Conservation (phyloP, 2,329 filamentous ascomycete genomes). For the Akanthomyces dipterigenus region DNA sequence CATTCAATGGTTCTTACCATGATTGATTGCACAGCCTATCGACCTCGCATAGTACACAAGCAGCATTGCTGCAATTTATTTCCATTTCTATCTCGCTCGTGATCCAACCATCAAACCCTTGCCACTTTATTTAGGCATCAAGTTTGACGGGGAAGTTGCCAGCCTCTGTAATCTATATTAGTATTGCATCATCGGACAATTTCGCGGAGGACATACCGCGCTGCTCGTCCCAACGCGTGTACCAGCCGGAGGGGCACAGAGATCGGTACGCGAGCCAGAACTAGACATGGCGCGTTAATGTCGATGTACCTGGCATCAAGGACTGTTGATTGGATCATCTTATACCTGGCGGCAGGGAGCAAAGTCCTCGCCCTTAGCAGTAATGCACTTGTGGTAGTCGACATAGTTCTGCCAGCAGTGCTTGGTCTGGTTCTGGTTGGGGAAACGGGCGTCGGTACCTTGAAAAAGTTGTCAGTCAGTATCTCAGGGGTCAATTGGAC, state of each 20-base stretch:
- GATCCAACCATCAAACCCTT: slow-evolving; percentile 15
- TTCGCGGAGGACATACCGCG: slow-evolving; percentile 58
- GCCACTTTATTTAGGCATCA: slow-evolving; percentile 41
- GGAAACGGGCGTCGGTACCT: slow-evolving; percentile 99
- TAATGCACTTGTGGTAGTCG: slow-evolving; percentile 99
- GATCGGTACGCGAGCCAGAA: slow-evolving; percentile 97
- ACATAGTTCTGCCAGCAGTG: slow-evolving; percentile 99
- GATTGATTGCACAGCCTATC: slow-evolving; percentile 21
- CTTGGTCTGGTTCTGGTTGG: slow-evolving; percentile 97
- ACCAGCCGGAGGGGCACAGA: slow-evolving; percentile 93
- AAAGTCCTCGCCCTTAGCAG: slow-evolving; percentile 98
- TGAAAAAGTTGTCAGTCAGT: slow-evolving; percentile 12
- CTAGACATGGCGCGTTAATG: slow-evolving; percentile 39
- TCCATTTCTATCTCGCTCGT: slow-evolving; percentile 20
- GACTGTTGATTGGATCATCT: not conserved
- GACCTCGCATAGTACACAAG: slow-evolving; percentile 32
- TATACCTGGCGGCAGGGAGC: slow-evolving; percentile 90
- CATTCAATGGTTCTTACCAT: slow-evolving; percentile 12
- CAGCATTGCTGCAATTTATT: slow-evolving; percentile 25
- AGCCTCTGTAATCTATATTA: slow-evolving; percentile 43
- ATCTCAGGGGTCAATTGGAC: not conserved
- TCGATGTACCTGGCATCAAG: not conserved
- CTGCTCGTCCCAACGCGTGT: slow-evolving; percentile 93
- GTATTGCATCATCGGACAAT: slow-evolving; percentile 17
- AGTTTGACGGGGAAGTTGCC: slow-evolving; percentile 63